phyloP scores from a whole-genome alignment of 108 stramenopile species.

The Aurantiochytrium sp. region DNA sequence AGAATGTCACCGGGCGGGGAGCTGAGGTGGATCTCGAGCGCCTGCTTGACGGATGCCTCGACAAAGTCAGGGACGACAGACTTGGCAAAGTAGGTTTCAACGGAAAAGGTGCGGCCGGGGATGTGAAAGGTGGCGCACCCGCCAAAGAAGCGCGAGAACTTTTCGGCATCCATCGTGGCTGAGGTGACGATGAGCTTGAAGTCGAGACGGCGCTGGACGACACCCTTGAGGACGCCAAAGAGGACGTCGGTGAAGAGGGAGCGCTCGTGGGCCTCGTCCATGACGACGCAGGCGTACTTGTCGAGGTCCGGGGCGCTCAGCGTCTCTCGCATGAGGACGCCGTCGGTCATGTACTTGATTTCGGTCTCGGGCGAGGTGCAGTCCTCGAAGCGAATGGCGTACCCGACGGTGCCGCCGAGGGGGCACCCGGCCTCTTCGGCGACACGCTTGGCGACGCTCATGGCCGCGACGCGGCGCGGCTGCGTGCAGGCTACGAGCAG shows the following conservation, averaged over 20 bases:
- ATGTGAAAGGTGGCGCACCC: constrained; percentile 88
- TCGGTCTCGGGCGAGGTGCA: constrained; percentile 72
- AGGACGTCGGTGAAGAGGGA: constrained; percentile 92
- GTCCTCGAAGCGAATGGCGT: constrained; percentile 98
- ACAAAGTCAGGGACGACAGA: constrained; percentile 92
- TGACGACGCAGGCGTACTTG: constrained; percentile 80
- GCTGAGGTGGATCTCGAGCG: constrained; percentile 92
- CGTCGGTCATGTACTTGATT: constrained; percentile 96
- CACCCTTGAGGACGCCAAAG: constrained; percentile 90
- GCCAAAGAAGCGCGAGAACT: constrained; percentile 91
- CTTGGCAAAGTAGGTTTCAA: constrained; percentile 86
- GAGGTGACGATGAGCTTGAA: constrained; percentile 94
- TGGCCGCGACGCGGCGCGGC: constrained; percentile 91
- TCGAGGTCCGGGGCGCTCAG: constrained; percentile 89
- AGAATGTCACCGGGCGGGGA: constrained; percentile 93
- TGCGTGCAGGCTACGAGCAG: constrained; percentile 91
- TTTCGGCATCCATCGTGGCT: constrained; percentile 90
- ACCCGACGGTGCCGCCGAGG: constrained; percentile 88
- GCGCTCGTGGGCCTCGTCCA: constrained; percentile 99
- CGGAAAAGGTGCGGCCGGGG: constrained; percentile 88
- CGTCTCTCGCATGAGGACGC: constrained; percentile 89
- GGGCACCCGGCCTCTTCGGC: constrained; percentile 87
- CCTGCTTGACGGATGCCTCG: constrained; percentile 96
- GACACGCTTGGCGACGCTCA: constrained; percentile 97
- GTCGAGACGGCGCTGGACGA: constrained; percentile 81